phyloP scores from a whole-genome alignment of 768 basidiomycete genomes.

The Mycena maculata region DNA sequence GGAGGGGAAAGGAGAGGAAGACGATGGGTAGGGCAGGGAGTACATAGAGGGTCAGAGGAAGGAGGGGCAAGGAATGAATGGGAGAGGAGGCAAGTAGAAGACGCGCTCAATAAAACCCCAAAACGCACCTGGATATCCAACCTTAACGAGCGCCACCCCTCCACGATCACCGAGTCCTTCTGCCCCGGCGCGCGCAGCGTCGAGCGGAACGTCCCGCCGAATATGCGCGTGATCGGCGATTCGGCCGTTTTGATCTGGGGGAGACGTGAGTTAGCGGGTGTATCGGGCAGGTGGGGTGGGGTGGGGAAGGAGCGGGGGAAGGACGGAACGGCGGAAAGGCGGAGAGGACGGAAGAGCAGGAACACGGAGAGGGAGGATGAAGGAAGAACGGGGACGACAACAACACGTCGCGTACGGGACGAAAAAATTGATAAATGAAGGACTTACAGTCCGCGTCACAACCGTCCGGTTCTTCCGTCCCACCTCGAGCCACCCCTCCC shows the following conservation, averaged over 20 bases:
- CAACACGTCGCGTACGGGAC: too few relatives aligned
- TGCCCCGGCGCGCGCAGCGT: constrained; percentile 84
- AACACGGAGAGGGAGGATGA: too few relatives aligned
- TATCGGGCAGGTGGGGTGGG: too few relatives aligned
- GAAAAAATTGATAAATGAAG: too few relatives aligned
- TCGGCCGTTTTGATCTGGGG: constrained; percentile 80
- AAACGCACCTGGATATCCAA: constrained; percentile 85
- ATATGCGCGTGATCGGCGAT: constrained; percentile 91
- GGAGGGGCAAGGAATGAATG: too few relatives aligned
- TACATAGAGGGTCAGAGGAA: too few relatives aligned
- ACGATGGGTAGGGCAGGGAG: too few relatives aligned
- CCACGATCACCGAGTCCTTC: constrained; percentile 87
- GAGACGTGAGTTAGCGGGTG: constrained; percentile 2
- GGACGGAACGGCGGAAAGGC: too few relatives aligned
- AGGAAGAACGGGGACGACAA: too few relatives aligned
- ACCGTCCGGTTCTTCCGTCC: constrained; percentile 87
- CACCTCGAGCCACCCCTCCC: constrained; percentile 92
- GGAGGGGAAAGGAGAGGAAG: too few relatives aligned
- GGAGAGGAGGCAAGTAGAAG: background rate
- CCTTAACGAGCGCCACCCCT: constrained; percentile 91
- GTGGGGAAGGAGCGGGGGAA: background rate
- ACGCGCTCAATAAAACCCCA: background rate
- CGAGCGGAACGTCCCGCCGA: constrained; percentile 92
- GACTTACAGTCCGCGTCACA: constrained; percentile 81
- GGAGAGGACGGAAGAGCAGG: too few relatives aligned